Evolutionary conservation across 495 filamentous ascomycete species (phyloP).

Genomic region (Xylaria flabelliformis): DNA sequence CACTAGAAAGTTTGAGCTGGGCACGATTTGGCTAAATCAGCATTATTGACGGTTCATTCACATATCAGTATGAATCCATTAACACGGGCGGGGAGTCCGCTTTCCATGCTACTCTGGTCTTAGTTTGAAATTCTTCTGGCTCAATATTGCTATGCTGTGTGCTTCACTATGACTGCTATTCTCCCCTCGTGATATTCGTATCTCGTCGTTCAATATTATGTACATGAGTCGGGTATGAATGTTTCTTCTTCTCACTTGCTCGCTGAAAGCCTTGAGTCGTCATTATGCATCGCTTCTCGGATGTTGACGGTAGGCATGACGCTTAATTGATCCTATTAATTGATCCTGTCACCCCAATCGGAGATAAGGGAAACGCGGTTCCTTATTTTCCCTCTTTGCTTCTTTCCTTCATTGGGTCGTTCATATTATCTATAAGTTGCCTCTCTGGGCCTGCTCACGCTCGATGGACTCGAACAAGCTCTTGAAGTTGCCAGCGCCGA

Average conservation of each 20-base stretch:
- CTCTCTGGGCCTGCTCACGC: conserved; percentile 81
- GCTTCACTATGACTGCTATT: background rate
- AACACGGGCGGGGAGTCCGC: background rate
- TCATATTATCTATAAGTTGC: conserved; percentile 64
- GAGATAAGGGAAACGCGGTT: background rate
- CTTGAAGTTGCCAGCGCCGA: conserved; percentile 95
- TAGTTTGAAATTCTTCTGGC: background rate
- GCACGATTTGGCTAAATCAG: background rate
- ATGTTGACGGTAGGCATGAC: background rate
- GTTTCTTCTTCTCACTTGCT: background rate
- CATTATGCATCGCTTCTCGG: background rate
- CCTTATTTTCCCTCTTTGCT: background rate
- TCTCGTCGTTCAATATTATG: background rate
- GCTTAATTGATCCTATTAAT: background rate
- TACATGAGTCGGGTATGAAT: background rate
- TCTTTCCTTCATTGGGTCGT: background rate
- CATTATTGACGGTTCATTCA: background rate
- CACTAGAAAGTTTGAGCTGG: background rate
- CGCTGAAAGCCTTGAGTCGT: background rate
- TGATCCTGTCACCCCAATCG: background rate
- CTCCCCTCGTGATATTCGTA: background rate
- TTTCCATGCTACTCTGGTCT: background rate
- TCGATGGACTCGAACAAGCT: conserved; percentile 92
- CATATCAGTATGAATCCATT: background rate
- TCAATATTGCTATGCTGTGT: background rate